Conservation (phyloP, 192 early-diverging fungal species). For the Rhizoclosmatium globosum region DNA sequence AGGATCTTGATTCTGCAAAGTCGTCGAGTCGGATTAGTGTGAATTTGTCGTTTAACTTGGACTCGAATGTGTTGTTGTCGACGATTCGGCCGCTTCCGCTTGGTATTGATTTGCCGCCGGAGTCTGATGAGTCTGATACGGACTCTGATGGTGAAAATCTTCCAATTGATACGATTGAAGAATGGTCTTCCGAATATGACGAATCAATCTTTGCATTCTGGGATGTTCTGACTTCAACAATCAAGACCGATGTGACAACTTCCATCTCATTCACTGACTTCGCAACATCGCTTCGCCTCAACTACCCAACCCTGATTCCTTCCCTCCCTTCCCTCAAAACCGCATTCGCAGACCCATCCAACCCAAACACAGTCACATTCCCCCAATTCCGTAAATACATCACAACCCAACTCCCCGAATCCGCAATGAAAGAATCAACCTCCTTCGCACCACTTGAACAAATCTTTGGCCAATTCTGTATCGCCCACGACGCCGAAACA, state of each 20-base stretch:
- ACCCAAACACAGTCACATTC: not conserved
- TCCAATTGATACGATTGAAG: not conserved
- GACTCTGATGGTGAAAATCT: conserved; percentile 1
- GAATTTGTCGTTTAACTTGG: conserved; percentile 22
- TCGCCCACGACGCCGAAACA: conserved; percentile 2
- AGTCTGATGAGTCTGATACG: not conserved
- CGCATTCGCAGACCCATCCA: conserved; percentile 1
- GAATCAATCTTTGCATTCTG: conserved; percentile 18
- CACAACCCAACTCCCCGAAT: conserved; percentile 7
- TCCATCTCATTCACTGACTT: conserved; percentile 19
- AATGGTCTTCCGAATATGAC: conserved; percentile 19
- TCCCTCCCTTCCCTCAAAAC: conserved; percentile 12
- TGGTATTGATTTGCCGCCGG: conserved; percentile 38
- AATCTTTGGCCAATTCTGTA: conserved; percentile 26
- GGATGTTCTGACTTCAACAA: conserved; percentile 10
- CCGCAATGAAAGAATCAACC: not conserved
- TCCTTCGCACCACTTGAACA: not conserved
- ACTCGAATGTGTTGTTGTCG: conserved; percentile 3
- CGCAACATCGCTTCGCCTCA: not conserved
- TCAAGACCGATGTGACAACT: not conserved
- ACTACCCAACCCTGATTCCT: conserved; percentile 26
- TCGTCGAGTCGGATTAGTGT: conserved; percentile 14
- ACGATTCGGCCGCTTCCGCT: conserved; percentile 26
- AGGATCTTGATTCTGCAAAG: not conserved
- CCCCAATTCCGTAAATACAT: not conserved